Evolutionary conservation across 352 stramenopile species (phyloP).

Genomic region (Aphanomyces cochlioides): DNA sequence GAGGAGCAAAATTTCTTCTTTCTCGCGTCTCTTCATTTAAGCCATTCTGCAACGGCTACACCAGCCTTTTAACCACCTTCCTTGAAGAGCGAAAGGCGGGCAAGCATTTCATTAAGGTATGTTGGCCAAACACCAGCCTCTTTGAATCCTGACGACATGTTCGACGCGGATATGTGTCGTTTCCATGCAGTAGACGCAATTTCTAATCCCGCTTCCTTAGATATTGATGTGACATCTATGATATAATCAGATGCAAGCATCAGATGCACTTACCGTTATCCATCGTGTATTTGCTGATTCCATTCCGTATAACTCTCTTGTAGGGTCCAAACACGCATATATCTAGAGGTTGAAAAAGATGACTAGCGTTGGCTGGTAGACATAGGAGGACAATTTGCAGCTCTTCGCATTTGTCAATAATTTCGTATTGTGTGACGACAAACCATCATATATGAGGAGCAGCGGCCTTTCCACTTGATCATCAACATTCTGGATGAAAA

Average conservation of each 20-base stretch:
- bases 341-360: conserved; percentile 17
- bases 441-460: conserved; percentile 1
- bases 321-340: conserved; percentile 11
- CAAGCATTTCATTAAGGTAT: neutral
- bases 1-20: neutral
- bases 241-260: neutral
- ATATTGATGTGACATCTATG: conserved; percentile 4
- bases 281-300: neutral
- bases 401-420: neutral
- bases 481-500: neutral
- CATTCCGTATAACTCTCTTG: conserved; percentile 2
- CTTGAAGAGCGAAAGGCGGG: neutral
- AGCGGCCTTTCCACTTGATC: neutral
- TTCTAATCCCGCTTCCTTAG: neutral
- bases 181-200: conserved; percentile 10
- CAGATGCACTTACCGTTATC: conserved; percentile 1
- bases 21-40: neutral
- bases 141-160: neutral
- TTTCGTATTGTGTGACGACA: neutral
- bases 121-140: neutral
- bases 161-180: neutral
- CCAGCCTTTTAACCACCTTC: neutral
- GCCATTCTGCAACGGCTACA: neutral
- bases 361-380: conserved; percentile 2
- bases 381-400: conserved; percentile 1